These are phyloP conservation scores for Pseudocercospora ulei DNA, from an alignment of 2,329 filamentous ascomycete species.

Conservation along the genomic window DNA sequence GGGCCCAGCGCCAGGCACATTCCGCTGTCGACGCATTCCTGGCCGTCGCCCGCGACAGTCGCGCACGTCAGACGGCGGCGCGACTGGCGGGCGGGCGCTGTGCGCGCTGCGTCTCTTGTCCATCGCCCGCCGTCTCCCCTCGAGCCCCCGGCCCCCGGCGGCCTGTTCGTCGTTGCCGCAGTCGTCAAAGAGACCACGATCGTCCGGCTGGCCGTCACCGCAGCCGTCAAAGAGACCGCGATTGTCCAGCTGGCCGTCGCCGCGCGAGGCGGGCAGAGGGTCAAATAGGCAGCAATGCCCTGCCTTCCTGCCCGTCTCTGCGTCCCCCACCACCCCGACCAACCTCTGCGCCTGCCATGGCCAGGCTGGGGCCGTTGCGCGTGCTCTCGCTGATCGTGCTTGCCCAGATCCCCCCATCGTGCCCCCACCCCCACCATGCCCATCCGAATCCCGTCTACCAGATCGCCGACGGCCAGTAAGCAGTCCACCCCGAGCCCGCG, in stretches of 20 bases:
- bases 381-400: conserved; percentile 27
- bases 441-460: conserved; percentile 15
- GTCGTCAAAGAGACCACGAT: conserved; percentile 21
- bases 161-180: conserved; percentile 19
- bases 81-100: no score
- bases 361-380: no score
- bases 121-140: conserved; percentile 17
- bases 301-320: conserved; percentile 17
- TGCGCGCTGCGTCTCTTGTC: no score
- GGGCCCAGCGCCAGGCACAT: conserved; percentile 14
- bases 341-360: no score
- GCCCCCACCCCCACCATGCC: conserved; percentile 23
- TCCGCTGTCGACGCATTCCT: conserved; percentile 11
- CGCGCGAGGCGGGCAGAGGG: conserved; percentile 18
- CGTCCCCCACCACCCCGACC: no score
- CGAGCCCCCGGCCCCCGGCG: conserved; percentile 11
- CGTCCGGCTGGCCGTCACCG: conserved; percentile 18
- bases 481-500: conserved; percentile 10
- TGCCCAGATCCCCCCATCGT: conserved; percentile 24
- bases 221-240: conserved; percentile 21
- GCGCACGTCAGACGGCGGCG: conserved; percentile 18
- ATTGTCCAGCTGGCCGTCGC: conserved; percentile 16
- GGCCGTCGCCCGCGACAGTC: conserved; percentile 3
- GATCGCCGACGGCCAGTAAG: conserved; percentile 17
- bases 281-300: conserved; percentile 26